A percentile compares a stretch with the other conserved stretches of the same genome.
Conservation (phyloP, 176 grass and related monocot genomes). For the Triticum dicoccoides region DNA sequence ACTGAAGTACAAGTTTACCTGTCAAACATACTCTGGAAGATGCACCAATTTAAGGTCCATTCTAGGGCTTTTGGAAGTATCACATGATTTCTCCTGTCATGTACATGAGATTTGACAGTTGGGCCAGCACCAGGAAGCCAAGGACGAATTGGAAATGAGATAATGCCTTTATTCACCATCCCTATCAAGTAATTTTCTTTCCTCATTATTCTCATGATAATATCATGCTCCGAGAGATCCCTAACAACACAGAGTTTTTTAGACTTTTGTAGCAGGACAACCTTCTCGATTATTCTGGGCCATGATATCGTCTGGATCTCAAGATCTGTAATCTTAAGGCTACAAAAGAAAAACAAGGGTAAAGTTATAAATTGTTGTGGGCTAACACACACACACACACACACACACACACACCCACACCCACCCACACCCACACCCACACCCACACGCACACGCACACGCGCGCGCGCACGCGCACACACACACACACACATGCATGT, state of each 20-base stretch:
- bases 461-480: slow-evolving; percentile 10
- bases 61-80: slow-evolving; percentile 94
- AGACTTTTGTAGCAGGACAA: slow-evolving; percentile 70
- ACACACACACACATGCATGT: not conserved
- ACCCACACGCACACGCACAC: not conserved
- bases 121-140: slow-evolving; percentile 79
- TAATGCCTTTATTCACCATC: slow-evolving; percentile 94
- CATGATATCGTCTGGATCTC: slow-evolving; percentile 95
- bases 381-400: slow-evolving; percentile 20
- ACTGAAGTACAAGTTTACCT: slow-evolving; percentile 43
- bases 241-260: slow-evolving; percentile 90
- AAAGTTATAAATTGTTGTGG: slow-evolving; percentile 16
- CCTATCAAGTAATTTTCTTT: slow-evolving; percentile 99
- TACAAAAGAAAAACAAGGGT: slow-evolving; percentile 37
- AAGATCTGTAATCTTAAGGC: slow-evolving; percentile 82
- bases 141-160: slow-evolving; percentile 82
- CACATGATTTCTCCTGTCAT: slow-evolving; percentile 62
- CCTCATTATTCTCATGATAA: slow-evolving; percentile 97
- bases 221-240: slow-evolving; percentile 89
- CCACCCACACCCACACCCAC: not conserved
- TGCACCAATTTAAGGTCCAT: slow-evolving; percentile 99
- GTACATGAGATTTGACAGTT: slow-evolving; percentile 42
- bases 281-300: slow-evolving; percentile 89
- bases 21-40: slow-evolving; percentile 99
- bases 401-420: not conserved